Evolutionary conservation across 2,329 filamentous ascomycete species (phyloP).

Genomic region (Aureobasidium sp.): DNA sequence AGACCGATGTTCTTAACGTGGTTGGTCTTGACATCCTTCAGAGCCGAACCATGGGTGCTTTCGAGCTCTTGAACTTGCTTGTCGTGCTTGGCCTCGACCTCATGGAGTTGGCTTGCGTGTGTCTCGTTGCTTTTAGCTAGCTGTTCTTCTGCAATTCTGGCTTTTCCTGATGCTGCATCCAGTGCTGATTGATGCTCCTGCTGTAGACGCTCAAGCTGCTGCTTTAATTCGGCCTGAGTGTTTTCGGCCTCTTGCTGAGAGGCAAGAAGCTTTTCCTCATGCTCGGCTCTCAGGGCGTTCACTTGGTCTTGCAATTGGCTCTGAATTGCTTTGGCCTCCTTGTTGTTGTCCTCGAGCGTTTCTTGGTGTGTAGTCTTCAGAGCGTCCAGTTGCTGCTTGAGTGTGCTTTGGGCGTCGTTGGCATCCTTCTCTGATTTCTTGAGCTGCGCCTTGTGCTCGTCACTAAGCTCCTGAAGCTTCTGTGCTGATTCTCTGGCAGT

Average conservation of each 20-base stretch:
- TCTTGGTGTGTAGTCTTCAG: slow-evolving; percentile 12
- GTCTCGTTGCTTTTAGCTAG: neutral
- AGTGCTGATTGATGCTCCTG: slow-evolving; percentile 5
- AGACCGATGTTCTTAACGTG: neutral
- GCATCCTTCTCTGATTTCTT: neutral
- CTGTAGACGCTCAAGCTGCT: neutral
- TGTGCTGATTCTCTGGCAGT: neutral
- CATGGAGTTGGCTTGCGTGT: neutral
- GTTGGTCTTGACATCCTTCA: neutral
- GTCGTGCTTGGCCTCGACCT: neutral
- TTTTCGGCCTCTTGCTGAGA: slow-evolving; percentile 11
- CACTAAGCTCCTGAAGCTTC: neutral
- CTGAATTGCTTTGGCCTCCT: slow-evolving; percentile 9
- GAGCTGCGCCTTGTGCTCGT: neutral
- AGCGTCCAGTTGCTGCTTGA: slow-evolving; percentile 9
- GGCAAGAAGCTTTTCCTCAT: slow-evolving; percentile 13
- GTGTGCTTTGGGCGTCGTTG: neutral
- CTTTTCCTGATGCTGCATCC: slow-evolving; percentile 7
- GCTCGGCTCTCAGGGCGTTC: neutral
- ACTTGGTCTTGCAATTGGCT: neutral
- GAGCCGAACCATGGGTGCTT: neutral
- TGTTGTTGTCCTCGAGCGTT: neutral
- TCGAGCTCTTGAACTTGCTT: neutral
- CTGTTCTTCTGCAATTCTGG: neutral
- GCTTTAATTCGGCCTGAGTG: neutral